Base-by-base conservation (phyloP, 2,329 filamentous ascomycete species). In the Calonectria montana region DNA sequence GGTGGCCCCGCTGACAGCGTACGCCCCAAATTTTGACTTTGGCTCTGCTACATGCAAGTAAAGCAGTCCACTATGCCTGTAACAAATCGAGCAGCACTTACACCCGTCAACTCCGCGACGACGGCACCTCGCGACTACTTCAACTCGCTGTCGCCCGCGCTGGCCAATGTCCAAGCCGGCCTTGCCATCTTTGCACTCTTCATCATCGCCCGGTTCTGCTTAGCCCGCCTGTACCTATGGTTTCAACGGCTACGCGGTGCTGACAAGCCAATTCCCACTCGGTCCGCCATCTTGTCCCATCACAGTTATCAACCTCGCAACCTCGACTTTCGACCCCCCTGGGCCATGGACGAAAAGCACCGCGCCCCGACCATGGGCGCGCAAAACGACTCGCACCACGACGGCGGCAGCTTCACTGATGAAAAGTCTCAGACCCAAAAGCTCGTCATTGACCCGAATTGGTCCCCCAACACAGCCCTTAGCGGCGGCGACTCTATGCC, bases 121-220 rank as follows among this genome's bases (percentile, higher is more conserved):
- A 76, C 73, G 65, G 71, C 74, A 63, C 66, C 70, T 69, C 69
- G 69, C 70, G 72, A 80, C 77, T 81, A 81, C 79, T 81, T 82
- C 71, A 82, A 72, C 67, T 71, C 67, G 73, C 77, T 80, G 62
- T 73, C 76, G 70, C 81, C 81, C 81, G 73, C 79, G 63, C 75
- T 79, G 69, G 73, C 76, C 37, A 77, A 76, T 57, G 66, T 82
- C 48, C 77, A 78, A 55, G 73, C 75, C 66, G 79, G 78, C 29
- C 77, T 84, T 45, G 78, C 81, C 66, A 70, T 83, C 70, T 81
- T 85, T 75, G 81, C 81, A 67, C 67, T 86, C 65, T 74, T 83
- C 69, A 67, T 82, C 69, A 80, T 84, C 73, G 79, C 81, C 69
- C 80, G 80, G 35, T 80, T 77, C 73, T 81, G 81, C 70, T 64